phyloP scores from a whole-genome alignment of 306 rosid species.

The Quercus wislizeni region DNA sequence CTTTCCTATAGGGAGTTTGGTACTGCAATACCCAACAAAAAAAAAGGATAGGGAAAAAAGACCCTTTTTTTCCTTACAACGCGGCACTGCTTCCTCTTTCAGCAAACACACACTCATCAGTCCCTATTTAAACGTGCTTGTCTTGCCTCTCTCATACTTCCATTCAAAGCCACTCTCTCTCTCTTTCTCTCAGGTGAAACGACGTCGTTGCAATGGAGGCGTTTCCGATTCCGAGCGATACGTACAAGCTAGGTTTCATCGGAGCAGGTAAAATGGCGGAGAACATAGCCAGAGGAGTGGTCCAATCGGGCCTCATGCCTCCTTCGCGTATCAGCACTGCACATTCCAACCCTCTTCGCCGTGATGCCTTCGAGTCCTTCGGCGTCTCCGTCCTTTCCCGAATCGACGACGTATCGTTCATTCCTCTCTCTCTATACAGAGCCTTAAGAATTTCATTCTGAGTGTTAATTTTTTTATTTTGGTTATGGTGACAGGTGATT shows the following conservation, averaged over 20 bases:
- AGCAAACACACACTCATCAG: no score
- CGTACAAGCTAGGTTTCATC: slow-evolving; percentile 73
- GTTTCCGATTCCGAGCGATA: slow-evolving; percentile 54
- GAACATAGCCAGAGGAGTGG: slow-evolving; percentile 75
- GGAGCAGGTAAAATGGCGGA: slow-evolving; percentile 99
- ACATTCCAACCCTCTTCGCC: slow-evolving; percentile 48
- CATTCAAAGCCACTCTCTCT: no score
- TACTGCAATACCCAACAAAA: no score
- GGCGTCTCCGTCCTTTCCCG: slow-evolving; percentile 44
- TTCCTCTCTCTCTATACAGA: background rate
- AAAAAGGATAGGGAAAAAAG: no score
- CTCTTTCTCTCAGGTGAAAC: background rate
- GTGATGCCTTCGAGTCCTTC: slow-evolving; percentile 49
- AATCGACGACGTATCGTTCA: slow-evolving; percentile 47
- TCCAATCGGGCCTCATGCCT: slow-evolving; percentile 64
- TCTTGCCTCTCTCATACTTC: no score
- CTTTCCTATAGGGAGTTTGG: no score
- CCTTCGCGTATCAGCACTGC: slow-evolving; percentile 66
- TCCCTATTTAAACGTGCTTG: no score
- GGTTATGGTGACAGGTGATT: slow-evolving; percentile 52
- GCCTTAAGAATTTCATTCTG: background rate
- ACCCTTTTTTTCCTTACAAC: no score
- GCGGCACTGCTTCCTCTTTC: no score
- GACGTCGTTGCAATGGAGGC: slow-evolving; percentile 44
- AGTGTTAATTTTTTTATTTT: background rate